Conservation (phyloP, 2,329 filamentous ascomycete species). For the Colletotrichum tropicale region DNA sequence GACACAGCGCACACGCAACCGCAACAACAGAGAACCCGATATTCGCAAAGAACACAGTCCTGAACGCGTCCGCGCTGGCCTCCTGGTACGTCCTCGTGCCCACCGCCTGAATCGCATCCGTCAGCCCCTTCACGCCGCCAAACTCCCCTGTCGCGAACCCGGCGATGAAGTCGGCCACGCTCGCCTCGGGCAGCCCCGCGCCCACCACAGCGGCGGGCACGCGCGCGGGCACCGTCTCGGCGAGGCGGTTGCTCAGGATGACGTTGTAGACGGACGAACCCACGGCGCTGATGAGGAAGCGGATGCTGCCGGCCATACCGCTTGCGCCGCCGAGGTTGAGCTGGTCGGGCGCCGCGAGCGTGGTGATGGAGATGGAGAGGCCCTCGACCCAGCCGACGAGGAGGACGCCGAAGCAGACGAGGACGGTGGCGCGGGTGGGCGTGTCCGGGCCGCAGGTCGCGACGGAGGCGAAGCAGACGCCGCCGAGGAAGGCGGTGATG, state of each 20-base stretch:
- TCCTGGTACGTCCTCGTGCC: constrained; percentile 33
- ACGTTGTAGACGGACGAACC: constrained; percentile 37
- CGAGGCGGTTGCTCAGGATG: constrained; percentile 35
- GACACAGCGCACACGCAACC: constrained; percentile 31
- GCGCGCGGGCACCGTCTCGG: constrained; percentile 29
- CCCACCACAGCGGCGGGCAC: constrained; percentile 35
- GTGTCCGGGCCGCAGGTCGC: constrained; percentile 32
- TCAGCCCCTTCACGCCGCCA: constrained; percentile 32
- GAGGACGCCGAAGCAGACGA: constrained; percentile 35
- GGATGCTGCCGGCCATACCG: constrained; percentile 39
- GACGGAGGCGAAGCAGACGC: constrained; percentile 32
- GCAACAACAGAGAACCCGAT: constrained; percentile 37
- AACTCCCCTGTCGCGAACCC: constrained; percentile 33
- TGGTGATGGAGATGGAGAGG: constrained; percentile 37
- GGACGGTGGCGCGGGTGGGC: constrained; percentile 26
- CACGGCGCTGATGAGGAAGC: constrained; percentile 36
- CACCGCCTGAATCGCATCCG: constrained; percentile 29
- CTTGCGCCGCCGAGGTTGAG: constrained; percentile 36
- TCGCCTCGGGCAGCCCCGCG: constrained; percentile 39
- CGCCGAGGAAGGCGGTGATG: constrained; percentile 28
- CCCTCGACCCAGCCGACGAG: constrained; percentile 40
- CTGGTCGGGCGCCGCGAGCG: constrained; percentile 36
- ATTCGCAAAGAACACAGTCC: constrained; percentile 37
- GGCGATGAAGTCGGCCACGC: constrained; percentile 36
- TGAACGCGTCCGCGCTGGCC: constrained; percentile 37